These are phyloP conservation scores for Leccinum pachyderme DNA, from an alignment of 1,284 basidiomycete genomes.

Conservation along the genomic window DNA sequence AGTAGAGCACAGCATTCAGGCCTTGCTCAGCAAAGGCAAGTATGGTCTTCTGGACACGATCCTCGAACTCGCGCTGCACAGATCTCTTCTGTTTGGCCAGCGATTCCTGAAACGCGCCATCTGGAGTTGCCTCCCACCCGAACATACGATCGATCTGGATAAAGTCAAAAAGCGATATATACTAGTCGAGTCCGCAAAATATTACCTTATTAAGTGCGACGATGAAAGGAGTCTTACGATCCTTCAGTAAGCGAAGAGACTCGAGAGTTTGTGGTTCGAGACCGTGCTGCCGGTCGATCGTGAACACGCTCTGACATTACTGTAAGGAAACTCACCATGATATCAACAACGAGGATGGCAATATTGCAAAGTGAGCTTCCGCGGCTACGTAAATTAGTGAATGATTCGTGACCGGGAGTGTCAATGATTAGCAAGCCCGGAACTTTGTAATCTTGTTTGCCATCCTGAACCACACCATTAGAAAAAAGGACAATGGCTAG, in stretches of 20 bases:
- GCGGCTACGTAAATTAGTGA: conserved; percentile 95
- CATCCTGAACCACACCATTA: conserved; percentile 49
- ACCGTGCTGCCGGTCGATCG: conserved; percentile 68
- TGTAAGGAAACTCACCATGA: conserved; percentile 65
- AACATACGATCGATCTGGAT: conserved; percentile 94
- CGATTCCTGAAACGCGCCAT: conserved; percentile 91
- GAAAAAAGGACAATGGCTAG: conserved; percentile 1
- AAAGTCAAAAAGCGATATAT: conserved; percentile 12
- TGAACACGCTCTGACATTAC: conserved; percentile 13
- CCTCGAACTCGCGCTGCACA: conserved; percentile 92
- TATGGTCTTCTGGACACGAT: conserved; percentile 83
- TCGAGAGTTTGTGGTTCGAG: conserved; percentile 97
- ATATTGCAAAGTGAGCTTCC: conserved; percentile 99
- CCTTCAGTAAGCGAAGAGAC: conserved; percentile 88
- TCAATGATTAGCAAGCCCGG: conserved; percentile 97
- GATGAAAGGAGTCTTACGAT: conserved; percentile 98
- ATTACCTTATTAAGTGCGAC: conserved; percentile 95
- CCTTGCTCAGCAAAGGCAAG: conserved; percentile 97
- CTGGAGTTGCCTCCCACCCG: conserved; percentile 89
- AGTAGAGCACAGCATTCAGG: conserved; percentile 93
- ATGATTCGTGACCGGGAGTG: conserved; percentile 99
- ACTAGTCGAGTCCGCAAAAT: conserved; percentile 1
- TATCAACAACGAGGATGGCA: conserved; percentile 98
- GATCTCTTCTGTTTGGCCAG: conserved; percentile 81
- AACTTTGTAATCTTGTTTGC: conserved; percentile 90